phyloP scores from a whole-genome alignment of 2,329 filamentous ascomycete genomes.

The Scedosporium boydii region DNA sequence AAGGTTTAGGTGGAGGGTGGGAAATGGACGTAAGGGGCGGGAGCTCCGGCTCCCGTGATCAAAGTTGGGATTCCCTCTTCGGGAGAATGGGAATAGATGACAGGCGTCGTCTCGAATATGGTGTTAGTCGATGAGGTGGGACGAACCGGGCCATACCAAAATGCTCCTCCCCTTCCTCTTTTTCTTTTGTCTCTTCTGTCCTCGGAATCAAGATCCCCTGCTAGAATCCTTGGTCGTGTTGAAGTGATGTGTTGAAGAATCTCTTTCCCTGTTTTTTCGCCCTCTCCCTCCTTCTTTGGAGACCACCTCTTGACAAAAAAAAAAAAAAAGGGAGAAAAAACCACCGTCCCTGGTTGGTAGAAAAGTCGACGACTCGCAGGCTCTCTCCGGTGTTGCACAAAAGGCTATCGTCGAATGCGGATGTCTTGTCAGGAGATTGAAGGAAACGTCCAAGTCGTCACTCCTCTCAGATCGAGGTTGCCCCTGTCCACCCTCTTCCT shows the following conservation, averaged over 20 bases:
- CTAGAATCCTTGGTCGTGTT: neutral
- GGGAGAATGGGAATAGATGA: neutral
- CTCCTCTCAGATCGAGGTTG: neutral
- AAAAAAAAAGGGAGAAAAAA: too few species aligned
- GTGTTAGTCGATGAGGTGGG: neutral
- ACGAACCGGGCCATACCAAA: neutral
- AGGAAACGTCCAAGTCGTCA: too few species aligned
- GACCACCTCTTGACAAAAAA: too few species aligned
- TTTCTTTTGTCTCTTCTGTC: neutral
- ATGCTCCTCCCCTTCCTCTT: neutral
- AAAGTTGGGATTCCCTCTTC: neutral
- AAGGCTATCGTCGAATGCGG: neutral
- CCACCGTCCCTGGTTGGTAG: neutral
- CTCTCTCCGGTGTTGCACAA: neutral
- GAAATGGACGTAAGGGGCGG: neutral
- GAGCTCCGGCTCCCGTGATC: conserved; percentile 1
- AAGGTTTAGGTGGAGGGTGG: neutral
- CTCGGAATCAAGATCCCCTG: neutral
- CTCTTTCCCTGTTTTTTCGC: neutral
- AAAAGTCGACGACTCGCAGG: neutral
- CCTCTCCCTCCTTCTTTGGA: too few species aligned
- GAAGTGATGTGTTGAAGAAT: neutral
- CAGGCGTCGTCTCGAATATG: conserved; percentile 1
- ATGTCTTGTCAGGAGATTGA: neutral
- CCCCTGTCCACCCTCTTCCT: neutral